A percentile compares a stretch with the other conserved stretches of the same genome.
These are phyloP conservation scores for Alliaria petiolata DNA, from an alignment of 345 rosid species.

Conservation along the genomic window DNA sequence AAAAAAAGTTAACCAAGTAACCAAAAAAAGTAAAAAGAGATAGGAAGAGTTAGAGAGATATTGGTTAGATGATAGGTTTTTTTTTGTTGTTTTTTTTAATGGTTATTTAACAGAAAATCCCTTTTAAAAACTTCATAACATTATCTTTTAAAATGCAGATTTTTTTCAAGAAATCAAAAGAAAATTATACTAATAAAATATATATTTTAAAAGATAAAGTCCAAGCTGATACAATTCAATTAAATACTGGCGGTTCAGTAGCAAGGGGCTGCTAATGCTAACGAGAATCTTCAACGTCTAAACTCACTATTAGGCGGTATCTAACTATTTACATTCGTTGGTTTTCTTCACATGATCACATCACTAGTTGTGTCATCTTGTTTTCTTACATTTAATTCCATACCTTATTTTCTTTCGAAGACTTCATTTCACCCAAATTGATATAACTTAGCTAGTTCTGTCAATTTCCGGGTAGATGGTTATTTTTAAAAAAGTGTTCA, in stretches of 20 bases:
- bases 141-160: too few relatives aligned
- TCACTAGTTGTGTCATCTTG: background rate
- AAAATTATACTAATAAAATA: too few relatives aligned
- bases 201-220: background rate
- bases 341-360: background rate
- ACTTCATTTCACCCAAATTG: too few relatives aligned
- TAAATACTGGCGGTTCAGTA: background rate
- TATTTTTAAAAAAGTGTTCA: background rate
- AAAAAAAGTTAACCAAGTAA: too few relatives aligned
- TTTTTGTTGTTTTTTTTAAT: too few relatives aligned
- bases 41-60: too few relatives aligned
- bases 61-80: too few relatives aligned
- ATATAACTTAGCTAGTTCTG: background rate
- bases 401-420: background rate
- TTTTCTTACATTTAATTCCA: background rate
- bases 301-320: background rate
- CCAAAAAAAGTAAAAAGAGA: too few relatives aligned
- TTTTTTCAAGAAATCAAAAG: too few relatives aligned
- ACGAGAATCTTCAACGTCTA: conserved; percentile 1
- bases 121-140: too few relatives aligned
- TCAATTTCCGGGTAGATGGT: background rate
- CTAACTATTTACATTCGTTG: background rate
- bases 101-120: too few relatives aligned
- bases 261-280: background rate
- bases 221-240: conserved; percentile 7